Evolutionary conservation across 1,284 basidiomycete species (phyloP).

Genomic region (Puccinia triticina): DNA sequence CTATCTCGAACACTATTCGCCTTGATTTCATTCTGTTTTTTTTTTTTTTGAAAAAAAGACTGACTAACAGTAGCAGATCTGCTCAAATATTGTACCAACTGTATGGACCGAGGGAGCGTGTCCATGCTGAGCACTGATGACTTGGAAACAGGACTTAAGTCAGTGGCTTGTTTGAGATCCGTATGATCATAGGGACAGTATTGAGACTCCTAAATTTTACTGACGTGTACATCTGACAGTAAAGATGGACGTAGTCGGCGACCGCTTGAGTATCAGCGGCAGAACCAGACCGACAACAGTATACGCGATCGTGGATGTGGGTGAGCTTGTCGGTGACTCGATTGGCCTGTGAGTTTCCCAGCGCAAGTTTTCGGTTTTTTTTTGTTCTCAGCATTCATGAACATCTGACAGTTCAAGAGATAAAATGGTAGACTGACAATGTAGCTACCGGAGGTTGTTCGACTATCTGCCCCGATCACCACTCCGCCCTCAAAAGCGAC

Average conservation of each 20-base stretch:
- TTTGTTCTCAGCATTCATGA: slow-evolving; percentile 8
- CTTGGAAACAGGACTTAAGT: background rate
- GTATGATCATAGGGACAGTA: too few relatives aligned
- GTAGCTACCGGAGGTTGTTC: slow-evolving; percentile 95
- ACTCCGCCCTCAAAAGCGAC: slow-evolving; percentile 95
- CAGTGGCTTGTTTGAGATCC: background rate
- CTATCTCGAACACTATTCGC: background rate
- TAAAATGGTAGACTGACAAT: slow-evolving; percentile 68
- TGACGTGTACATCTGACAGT: slow-evolving; percentile 77
- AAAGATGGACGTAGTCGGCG: slow-evolving; percentile 87
- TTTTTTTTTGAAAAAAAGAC: background rate
- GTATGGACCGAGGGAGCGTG: slow-evolving; percentile 77
- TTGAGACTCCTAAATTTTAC: background rate
- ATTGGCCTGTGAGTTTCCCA: slow-evolving; percentile 71
- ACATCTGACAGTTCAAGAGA: background rate
- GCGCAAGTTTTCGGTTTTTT: background rate
- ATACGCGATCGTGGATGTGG: slow-evolving; percentile 93
- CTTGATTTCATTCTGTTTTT: background rate
- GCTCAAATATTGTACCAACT: slow-evolving; percentile 83
- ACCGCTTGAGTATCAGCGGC: slow-evolving; percentile 96
- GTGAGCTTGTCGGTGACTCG: slow-evolving; percentile 99
- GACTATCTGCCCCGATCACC: slow-evolving; percentile 92
- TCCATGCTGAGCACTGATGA: slow-evolving; percentile 67
- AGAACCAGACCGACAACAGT: slow-evolving; percentile 97
- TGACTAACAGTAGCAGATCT: slow-evolving; percentile 75